Evolutionary conservation across 2,329 filamentous ascomycete species (phyloP).

Genomic region (Alternaria arborescens): DNA sequence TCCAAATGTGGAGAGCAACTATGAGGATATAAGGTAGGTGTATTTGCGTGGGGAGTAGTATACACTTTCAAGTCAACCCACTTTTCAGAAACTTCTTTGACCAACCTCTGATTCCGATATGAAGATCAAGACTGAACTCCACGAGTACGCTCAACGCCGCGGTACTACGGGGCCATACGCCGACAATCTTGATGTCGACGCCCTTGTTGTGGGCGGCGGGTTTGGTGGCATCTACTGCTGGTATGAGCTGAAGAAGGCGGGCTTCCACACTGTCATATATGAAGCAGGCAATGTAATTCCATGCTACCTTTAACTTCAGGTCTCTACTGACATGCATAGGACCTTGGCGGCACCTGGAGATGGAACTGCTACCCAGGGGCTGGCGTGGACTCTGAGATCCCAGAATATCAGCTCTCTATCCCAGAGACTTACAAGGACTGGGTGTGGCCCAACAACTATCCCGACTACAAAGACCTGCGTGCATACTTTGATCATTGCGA

Average conservation of each 20-base stretch:
- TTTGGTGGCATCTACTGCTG: conserved; percentile 47
- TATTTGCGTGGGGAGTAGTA: background rate
- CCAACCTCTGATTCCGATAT: background rate
- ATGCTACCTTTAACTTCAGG: background rate
- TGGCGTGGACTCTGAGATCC: conserved; percentile 53
- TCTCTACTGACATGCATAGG: background rate
- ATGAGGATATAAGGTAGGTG: background rate
- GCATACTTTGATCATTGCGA: conserved; percentile 67
- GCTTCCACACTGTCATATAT: conserved; percentile 19
- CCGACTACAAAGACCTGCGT: conserved; percentile 58
- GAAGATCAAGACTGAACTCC: conserved; percentile 11
- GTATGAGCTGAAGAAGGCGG: conserved; percentile 14
- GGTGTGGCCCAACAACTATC: conserved; percentile 62
- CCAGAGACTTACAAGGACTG: conserved; percentile 57
- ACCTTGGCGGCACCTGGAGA: background rate
- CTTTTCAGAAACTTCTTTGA: background rate
- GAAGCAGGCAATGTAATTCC: background rate
- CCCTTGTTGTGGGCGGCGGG: conserved; percentile 40
- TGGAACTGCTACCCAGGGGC: conserved; percentile 38
- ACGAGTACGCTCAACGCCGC: conserved; percentile 1
- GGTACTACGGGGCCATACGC: conserved; percentile 6
- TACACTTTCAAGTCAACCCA: background rate
- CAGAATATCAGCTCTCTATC: conserved; percentile 54
- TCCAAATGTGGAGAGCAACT: background rate
- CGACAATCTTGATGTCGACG: conserved; percentile 44